phyloP scores from a whole-genome alignment of 2,329 filamentous ascomycete species.

The Fusarium sp. region DNA sequence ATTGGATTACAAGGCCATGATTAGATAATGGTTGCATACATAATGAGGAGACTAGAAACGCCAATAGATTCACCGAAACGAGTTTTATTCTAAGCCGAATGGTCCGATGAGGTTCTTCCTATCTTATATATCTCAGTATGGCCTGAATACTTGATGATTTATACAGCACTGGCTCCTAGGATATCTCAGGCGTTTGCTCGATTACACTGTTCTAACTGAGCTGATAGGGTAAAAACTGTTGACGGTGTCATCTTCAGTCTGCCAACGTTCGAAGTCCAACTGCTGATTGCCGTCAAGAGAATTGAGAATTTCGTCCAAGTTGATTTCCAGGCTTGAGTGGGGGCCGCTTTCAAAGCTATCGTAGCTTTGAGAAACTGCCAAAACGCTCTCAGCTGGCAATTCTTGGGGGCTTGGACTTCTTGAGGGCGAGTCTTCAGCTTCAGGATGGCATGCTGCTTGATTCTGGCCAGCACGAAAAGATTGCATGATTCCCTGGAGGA shows the following conservation, averaged over 20 bases:
- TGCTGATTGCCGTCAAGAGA: background rate
- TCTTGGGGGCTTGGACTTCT: background rate
- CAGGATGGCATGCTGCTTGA: background rate
- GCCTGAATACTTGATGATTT: too few species aligned
- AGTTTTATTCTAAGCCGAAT: too few species aligned
- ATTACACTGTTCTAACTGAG: background rate
- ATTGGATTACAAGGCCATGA: conserved; percentile 9
- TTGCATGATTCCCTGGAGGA: background rate
- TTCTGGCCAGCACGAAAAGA: background rate
- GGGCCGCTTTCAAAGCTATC: background rate
- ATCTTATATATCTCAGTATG: too few species aligned
- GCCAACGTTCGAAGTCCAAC: background rate
- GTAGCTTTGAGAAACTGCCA: background rate
- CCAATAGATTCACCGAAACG: too few species aligned
- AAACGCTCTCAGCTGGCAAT: fast-evolving
- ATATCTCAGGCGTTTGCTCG: background rate
- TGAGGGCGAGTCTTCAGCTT: background rate
- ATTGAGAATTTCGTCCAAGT: background rate
- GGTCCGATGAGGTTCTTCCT: too few species aligned
- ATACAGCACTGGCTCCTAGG: too few species aligned
- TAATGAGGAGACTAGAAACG: background rate
- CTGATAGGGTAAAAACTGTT: background rate
- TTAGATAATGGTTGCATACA: conserved; percentile 5
- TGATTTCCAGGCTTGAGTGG: background rate
- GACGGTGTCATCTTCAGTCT: background rate